Evolutionary conservation across 495 filamentous ascomycete genomes (phyloP).

Genomic region (Trichodelitschia bisporula): DNA sequence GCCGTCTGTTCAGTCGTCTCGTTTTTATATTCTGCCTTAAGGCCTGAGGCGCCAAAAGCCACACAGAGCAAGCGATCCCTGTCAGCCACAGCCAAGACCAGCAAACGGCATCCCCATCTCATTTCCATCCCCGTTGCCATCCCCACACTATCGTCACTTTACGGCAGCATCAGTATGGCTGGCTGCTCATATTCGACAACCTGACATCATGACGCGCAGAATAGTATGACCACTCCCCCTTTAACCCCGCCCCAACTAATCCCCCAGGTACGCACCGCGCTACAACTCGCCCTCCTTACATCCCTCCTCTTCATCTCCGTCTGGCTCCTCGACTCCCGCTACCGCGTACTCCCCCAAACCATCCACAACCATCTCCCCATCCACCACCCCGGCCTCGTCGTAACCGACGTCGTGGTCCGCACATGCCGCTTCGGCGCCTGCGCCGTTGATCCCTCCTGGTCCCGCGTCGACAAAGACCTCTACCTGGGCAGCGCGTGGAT

Average conservation of each 20-base stretch:
- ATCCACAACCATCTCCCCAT: conserved; percentile 27
- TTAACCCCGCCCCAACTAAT: neutral
- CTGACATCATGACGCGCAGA: conserved; percentile 19
- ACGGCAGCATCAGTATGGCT: no score
- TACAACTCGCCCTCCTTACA: conserved; percentile 50
- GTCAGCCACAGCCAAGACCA: no score
- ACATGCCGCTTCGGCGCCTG: conserved; percentile 65
- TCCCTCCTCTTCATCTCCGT: conserved; percentile 32
- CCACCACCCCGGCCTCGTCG: conserved; percentile 28
- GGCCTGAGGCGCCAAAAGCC: no score
- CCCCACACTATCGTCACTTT: no score
- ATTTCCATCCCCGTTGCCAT: no score
- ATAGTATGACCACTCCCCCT: conserved; percentile 12
- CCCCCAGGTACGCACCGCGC: conserved; percentile 48
- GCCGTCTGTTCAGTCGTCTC: no score
- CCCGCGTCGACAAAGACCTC: conserved; percentile 76
- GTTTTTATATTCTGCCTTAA: no score
- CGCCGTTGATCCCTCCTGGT: conserved; percentile 59
- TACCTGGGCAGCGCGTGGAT: conserved; percentile 52
- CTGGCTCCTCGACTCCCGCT: conserved; percentile 19
- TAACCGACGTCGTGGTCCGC: conserved; percentile 74
- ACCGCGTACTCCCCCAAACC: conserved; percentile 25
- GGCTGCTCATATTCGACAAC: no score
- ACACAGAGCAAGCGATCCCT: no score
- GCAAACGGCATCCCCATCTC: no score